Conservation (phyloP, 78 protist species). For the slime mould (Dictyostelium discoideum) region DNA sequence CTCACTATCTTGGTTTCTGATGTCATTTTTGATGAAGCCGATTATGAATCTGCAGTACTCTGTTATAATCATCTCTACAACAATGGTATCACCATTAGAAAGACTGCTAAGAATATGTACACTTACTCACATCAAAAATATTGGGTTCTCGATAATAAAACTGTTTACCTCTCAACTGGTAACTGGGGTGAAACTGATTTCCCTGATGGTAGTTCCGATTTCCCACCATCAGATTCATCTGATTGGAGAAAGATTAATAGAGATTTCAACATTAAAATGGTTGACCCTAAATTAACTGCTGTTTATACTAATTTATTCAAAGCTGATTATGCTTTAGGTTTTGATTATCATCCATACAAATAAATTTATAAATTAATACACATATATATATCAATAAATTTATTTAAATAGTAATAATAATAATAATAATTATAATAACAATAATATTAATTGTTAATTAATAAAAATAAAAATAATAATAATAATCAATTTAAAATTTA, state of each 20-base stretch:
- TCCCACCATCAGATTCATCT: constrained; percentile 38
- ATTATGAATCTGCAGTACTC: constrained; percentile 42
- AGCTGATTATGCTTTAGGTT: constrained; percentile 66
- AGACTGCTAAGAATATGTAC: constrained; percentile 44
- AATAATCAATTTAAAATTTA: neutral
- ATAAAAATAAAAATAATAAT: neutral
- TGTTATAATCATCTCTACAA: constrained; percentile 68
- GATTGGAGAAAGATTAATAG: constrained; percentile 82
- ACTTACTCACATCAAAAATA: constrained; percentile 81
- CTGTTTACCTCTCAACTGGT: constrained; percentile 78
- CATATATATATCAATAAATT: neutral
- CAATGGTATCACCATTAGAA: constrained; percentile 51
- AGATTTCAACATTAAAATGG: constrained; percentile 78
- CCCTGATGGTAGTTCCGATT: constrained; percentile 42
- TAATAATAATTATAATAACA: neutral
- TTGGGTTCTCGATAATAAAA: constrained; percentile 81
- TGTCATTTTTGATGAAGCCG: constrained; percentile 58
- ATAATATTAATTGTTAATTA: neutral
- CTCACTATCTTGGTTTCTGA: constrained; percentile 68
- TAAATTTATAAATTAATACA: neutral
- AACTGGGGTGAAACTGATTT: constrained; percentile 86
- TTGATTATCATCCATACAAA: constrained; percentile 39
- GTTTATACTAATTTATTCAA: constrained; percentile 44
- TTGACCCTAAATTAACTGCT: neutral
- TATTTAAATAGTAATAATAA: neutral